Evolutionary conservation across 208 protist species (phyloP), one percentile per base, ranked within the genome.

Genomic region (Plasmodiophora brassicae): DNA sequence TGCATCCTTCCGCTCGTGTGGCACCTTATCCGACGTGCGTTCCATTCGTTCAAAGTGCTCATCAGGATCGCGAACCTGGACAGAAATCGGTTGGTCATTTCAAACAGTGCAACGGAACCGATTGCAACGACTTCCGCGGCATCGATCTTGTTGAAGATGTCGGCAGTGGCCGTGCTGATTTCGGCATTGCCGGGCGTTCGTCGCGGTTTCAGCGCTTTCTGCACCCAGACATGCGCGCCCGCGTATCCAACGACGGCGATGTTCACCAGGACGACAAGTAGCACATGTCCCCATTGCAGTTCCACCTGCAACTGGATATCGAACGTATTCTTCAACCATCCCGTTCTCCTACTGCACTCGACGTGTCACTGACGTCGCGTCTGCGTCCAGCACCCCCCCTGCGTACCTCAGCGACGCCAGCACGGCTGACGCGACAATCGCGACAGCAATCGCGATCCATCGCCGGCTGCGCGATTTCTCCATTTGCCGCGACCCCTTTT

Each of bases 21-120:
- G 14, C n/a, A 44, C 65, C n/a, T 5, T n/a, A 38, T 38, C 32
- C 10, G 14, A 5, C 20, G 41, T 78, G 10, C 14, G 32, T 32
- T 78, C 65, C 65, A 78, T 78, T 32, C 65, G 65, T 38, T 78
- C 14, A 78, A 78, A 78, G n/a, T 32, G 32, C 10, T 78, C 65
- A 5, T 5, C 65, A 5, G 20, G 32, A 32, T 32, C 41, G n/a
- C 5, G 5, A 32, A 38, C 65, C 65, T 78, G 65, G 41, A 5
- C n/a, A 38, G 14, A 78, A n/a, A 32, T 38, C n/a, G n/a, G n/a
- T 36, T 78, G 41, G n/a, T 36, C 32, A 78, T 14, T 78, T 78
- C 14, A 14, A 78, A 78, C 5, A 36, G 32, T 78, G 14, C 32
- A 78, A 36, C 41, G 5, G 41, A 38, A 32, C 32, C 14, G 32